phyloP scores from a whole-genome alignment of 768 basidiomycete genomes.

The Phylloporus arenicola region DNA sequence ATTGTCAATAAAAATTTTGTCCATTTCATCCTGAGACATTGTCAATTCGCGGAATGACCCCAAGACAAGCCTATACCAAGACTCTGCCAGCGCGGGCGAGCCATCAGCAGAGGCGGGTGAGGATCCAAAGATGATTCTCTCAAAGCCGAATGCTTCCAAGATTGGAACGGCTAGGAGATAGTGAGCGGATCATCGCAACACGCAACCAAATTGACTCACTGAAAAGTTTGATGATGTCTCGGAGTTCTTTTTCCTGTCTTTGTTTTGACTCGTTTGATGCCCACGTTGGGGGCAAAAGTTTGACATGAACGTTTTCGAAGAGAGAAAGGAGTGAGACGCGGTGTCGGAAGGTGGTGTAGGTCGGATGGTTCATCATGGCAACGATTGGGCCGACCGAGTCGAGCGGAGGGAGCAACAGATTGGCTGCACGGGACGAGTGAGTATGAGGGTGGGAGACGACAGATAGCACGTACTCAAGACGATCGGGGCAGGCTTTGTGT shows the following conservation, averaged over 20 bases:
- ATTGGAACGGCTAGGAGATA: slow-evolving; percentile 61
- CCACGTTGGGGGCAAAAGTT: slow-evolving; percentile 76
- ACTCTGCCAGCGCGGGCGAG: slow-evolving; percentile 46
- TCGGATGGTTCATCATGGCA: slow-evolving; percentile 72
- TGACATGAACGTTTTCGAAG: slow-evolving; percentile 64
- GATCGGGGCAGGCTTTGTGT: slow-evolving; percentile 46
- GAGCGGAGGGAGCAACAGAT: slow-evolving; percentile 75
- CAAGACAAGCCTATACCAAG: slow-evolving; percentile 80
- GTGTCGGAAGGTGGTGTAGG: slow-evolving; percentile 67
- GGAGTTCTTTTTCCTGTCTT: slow-evolving; percentile 33
- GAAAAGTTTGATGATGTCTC: slow-evolving; percentile 77
- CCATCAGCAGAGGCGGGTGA: slow-evolving; percentile 54
- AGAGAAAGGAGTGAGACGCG: slow-evolving; percentile 70
- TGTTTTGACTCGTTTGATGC: slow-evolving; percentile 43
- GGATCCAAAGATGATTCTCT: slow-evolving; percentile 79
- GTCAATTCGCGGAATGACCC: slow-evolving; percentile 77
- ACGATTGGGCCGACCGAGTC: slow-evolving; percentile 67
- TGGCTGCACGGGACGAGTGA: slow-evolving; percentile 43
- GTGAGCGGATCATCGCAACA: background rate
- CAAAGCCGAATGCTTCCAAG: slow-evolving; percentile 79
- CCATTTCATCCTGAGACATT: slow-evolving; percentile 69
- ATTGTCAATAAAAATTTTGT: slow-evolving; percentile 64
- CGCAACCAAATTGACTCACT: slow-evolving; percentile 42
- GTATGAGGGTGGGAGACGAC: background rate
- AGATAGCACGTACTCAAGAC: slow-evolving; percentile 49